Conservation (phyloP, 2,329 filamentous ascomycete species). For the Hymenoscyphus fraxineus region DNA sequence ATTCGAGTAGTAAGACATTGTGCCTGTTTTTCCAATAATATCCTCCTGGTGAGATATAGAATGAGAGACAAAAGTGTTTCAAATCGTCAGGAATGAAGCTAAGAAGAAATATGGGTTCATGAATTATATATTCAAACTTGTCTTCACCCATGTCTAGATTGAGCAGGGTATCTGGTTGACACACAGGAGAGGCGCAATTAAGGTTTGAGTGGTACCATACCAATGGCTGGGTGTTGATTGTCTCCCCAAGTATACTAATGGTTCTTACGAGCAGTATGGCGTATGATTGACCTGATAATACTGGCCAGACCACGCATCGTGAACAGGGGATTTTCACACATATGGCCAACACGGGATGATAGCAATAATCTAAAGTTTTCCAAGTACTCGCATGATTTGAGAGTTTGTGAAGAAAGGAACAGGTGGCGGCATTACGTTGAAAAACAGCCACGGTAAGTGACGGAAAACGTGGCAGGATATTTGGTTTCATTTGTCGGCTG, state of each 20-base stretch:
- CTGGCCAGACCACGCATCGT: background rate
- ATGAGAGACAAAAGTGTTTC: background rate
- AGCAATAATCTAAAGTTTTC: background rate
- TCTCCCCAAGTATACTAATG: background rate
- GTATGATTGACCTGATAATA: background rate
- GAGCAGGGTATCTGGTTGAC: background rate
- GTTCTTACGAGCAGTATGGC: background rate
- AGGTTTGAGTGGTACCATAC: background rate
- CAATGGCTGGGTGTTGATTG: background rate
- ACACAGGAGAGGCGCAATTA: background rate
- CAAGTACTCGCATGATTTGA: background rate
- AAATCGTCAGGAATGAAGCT: background rate
- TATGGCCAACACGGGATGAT: background rate
- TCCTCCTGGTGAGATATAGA: background rate
- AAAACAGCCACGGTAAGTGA: too few species aligned
- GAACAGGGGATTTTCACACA: background rate
- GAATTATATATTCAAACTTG: background rate
- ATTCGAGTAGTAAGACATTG: conserved; percentile 2
- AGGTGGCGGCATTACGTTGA: background rate
- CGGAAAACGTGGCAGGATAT: too few species aligned
- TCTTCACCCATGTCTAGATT: background rate
- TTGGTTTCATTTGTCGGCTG: too few species aligned
- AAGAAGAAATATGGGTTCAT: background rate
- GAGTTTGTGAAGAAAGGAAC: background rate
- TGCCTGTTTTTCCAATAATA: background rate